A percentile compares a stretch with the other conserved stretches of the same genome.
Evolutionary conservation across 2,329 filamentous ascomycete species (phyloP).

Genomic region (Diaporthe vaccinii): DNA sequence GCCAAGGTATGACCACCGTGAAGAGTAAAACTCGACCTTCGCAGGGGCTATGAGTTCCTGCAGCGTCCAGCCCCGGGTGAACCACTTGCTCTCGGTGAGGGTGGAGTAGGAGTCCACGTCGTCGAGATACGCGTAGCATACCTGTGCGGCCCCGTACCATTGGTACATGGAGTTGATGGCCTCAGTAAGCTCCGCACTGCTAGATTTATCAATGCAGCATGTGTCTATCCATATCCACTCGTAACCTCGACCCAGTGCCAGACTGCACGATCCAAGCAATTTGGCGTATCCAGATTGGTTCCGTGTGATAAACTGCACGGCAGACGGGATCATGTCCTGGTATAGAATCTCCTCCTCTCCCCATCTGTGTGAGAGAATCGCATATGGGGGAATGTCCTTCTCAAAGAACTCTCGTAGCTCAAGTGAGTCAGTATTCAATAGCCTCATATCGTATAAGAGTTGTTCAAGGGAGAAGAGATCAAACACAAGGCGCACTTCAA

Average conservation of each 20-base stretch:
- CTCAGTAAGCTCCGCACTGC: not conserved
- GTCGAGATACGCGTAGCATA: not conserved
- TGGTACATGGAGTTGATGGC: not conserved
- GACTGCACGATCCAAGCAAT: not conserved
- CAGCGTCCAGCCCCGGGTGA: not conserved
- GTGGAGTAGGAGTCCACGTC: not conserved
- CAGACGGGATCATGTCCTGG: not conserved
- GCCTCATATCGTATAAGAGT: not conserved
- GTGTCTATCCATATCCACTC: conserved; percentile 19
- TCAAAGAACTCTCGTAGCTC: not conserved
- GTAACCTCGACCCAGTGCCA: not conserved
- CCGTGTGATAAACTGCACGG: no score
- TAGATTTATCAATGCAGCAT: conserved; percentile 14
- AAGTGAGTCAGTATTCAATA: not conserved
- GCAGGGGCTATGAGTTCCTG: conserved; percentile 39
- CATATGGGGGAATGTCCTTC: not conserved
- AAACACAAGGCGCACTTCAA: not conserved
- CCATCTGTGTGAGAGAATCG: conserved; percentile 16
- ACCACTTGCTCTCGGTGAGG: not conserved
- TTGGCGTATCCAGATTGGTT: not conserved
- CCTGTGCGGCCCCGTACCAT: not conserved
- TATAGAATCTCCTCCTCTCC: not conserved
- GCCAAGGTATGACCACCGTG: conserved; percentile 37
- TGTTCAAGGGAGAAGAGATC: accelerated
- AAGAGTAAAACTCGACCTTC: conserved; percentile 40